Conservation (phyloP, 2,329 filamentous ascomycete species). For the Trichoderma atrobrunneum region DNA sequence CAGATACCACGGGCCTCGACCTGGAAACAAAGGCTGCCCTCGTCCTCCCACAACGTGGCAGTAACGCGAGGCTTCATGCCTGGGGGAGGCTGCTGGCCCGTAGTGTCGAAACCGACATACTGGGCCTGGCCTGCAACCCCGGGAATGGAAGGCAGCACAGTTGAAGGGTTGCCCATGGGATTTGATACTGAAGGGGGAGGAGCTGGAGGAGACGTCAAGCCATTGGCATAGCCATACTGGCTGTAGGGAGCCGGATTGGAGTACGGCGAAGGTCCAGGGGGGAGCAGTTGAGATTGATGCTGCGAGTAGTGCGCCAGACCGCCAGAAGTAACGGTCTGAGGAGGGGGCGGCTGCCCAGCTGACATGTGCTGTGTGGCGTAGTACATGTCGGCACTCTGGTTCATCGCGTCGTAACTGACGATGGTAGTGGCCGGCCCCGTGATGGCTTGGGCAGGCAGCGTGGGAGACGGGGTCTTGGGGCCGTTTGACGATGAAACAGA, state of each 20-base stretch:
- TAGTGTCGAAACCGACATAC: conserved; percentile 70
- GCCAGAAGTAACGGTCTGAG: conserved; percentile 73
- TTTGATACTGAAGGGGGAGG: conserved; percentile 66
- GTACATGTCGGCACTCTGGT: conserved; percentile 83
- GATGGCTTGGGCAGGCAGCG: conserved; percentile 51
- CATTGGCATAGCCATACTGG: conserved; percentile 73
- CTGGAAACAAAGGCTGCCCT: conserved; percentile 95
- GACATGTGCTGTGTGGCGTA: conserved; percentile 73
- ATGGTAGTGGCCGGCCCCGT: conserved; percentile 33
- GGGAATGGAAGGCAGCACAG: conserved; percentile 66
- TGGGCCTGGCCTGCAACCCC: conserved; percentile 50
- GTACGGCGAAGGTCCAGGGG: conserved; percentile 69
- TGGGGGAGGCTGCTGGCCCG: conserved; percentile 87
- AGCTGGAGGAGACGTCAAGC: conserved; percentile 75
- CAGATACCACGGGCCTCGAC: conserved; percentile 96
- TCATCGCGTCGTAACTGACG: conserved; percentile 61
- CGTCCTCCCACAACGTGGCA: conserved; percentile 96
- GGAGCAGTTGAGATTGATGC: conserved; percentile 72
- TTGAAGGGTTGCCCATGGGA: conserved; percentile 60
- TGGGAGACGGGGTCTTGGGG: conserved; percentile 76
- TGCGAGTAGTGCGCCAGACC: conserved; percentile 74
- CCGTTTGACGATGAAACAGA: conserved; percentile 58
- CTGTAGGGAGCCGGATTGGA: conserved; percentile 57
- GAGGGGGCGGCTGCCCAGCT: conserved; percentile 68
- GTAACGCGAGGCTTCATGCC: conserved; percentile 97